These are phyloP conservation scores for Beta lomatogona DNA, from an alignment of 179 eudicot species.

Conservation along the genomic window DNA sequence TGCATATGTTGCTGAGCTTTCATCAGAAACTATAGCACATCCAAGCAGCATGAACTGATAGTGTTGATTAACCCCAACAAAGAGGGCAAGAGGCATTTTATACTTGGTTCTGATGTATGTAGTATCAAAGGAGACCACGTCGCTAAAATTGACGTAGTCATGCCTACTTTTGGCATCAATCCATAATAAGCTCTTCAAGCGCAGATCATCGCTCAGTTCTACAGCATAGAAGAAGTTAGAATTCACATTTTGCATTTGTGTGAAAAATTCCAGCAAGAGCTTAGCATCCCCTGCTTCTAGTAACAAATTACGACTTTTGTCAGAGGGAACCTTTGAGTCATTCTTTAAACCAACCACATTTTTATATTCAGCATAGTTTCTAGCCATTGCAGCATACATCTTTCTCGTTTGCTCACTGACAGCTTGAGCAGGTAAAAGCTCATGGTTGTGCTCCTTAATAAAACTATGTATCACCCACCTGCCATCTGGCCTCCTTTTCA, in stretches of 20 bases:
- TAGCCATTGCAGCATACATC: conserved; percentile 54
- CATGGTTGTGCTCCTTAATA: conserved; percentile 69
- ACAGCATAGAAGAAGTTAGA: conserved; percentile 50
- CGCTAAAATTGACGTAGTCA: conserved; percentile 61
- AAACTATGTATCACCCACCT: conserved; percentile 72
- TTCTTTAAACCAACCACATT: conserved; percentile 39
- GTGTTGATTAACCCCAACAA: conserved; percentile 82
- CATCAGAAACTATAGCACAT: conserved; percentile 71
- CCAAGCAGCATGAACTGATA: conserved; percentile 71
- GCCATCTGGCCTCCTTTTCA: conserved; percentile 65
- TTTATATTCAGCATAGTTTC: conserved; percentile 44
- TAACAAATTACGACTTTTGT: conserved; percentile 40
- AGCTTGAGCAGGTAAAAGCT: conserved; percentile 77
- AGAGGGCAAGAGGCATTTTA: conserved; percentile 65
- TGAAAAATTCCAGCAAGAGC: conserved; percentile 54
- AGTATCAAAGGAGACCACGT: conserved; percentile 68
- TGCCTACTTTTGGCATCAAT: conserved; percentile 71
- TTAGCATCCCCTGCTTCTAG: conserved; percentile 50
- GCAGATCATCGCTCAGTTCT: conserved; percentile 46
- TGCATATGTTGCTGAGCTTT: conserved; percentile 49
- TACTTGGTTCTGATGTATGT: conserved; percentile 59
- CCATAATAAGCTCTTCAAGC: conserved; percentile 63
- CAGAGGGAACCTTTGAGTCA: conserved; percentile 34
- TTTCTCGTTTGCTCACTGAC: conserved; percentile 77
- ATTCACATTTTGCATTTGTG: conserved; percentile 37